These are phyloP conservation scores for Gardenia jasminoides DNA, from an alignment of 257 asterid species.

Conservation along the genomic window DNA sequence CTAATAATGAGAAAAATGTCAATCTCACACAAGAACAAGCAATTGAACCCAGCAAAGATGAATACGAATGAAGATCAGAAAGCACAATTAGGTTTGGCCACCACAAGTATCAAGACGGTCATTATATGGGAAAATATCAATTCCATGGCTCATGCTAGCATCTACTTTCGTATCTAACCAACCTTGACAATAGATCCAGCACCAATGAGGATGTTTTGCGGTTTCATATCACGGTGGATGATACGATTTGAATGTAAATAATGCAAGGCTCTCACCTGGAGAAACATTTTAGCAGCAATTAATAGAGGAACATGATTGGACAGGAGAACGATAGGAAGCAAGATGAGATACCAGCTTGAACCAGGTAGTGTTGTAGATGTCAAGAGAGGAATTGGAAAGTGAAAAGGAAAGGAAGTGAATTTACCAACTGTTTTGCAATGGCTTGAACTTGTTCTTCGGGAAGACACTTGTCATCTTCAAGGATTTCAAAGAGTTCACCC, in stretches of 20 bases:
- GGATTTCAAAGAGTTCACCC: constrained; percentile 99
- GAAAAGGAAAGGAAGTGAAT: constrained; percentile 6
- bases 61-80: not conserved
- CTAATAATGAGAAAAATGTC: not conserved
- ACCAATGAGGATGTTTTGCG: constrained; percentile 96
- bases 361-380: not conserved
- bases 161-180: constrained; percentile 17
- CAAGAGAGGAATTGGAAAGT: not conserved
- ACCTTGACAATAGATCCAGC: constrained; percentile 96
- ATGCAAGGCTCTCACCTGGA: constrained; percentile 88
- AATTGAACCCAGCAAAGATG: not conserved
- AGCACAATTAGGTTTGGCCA: not conserved
- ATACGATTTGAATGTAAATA: constrained; percentile 97
- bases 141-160: not conserved
- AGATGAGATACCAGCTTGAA: not conserved
- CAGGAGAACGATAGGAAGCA: constrained; percentile 4
- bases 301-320: constrained; percentile 12
- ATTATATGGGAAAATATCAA: not conserved
- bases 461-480: constrained; percentile 97
- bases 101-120: not conserved
- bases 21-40: not conserved
- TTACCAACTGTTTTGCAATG: constrained; percentile 95
- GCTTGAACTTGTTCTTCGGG: constrained; percentile 99
- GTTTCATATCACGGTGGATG: constrained; percentile 98
- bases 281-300: constrained; percentile 11